Evolutionary conservation across 192 early-diverging fungal genomes (phyloP).

Genomic region (Podochytrium sp.): DNA sequence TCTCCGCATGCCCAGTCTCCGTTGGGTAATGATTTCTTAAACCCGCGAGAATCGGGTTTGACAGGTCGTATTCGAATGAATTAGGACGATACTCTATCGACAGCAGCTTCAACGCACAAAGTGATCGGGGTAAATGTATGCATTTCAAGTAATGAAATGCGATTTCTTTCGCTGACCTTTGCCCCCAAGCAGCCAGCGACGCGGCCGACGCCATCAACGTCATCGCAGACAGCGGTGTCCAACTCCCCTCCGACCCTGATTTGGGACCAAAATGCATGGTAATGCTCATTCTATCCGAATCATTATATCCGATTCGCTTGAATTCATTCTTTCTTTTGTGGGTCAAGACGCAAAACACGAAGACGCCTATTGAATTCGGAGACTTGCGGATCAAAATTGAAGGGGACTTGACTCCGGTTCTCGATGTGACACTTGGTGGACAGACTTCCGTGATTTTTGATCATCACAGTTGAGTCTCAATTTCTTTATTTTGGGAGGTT

Average conservation of each 20-base stretch:
- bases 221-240: neutral
- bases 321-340: neutral
- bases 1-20: neutral
- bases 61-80: no score
- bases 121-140: neutral
- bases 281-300: neutral
- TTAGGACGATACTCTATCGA: neutral
- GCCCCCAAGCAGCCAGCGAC: neutral
- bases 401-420: neutral
- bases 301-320: no score
- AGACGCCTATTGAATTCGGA: neutral
- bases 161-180: no score
- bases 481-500: neutral
- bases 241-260: neutral
- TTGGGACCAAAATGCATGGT: neutral
- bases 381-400: neutral
- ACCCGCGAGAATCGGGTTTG: neutral
- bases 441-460: neutral
- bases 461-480: neutral
- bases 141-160: neutral
- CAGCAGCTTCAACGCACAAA: neutral
- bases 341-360: neutral
- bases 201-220: neutral
- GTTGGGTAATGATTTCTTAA: neutral
- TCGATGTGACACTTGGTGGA: slow-evolving; percentile 6